A percentile compares a stretch with the other conserved stretches of the same genome.
Evolutionary conservation across 441 rosid species (phyloP).

Genomic region (Corymbia citriodora): DNA sequence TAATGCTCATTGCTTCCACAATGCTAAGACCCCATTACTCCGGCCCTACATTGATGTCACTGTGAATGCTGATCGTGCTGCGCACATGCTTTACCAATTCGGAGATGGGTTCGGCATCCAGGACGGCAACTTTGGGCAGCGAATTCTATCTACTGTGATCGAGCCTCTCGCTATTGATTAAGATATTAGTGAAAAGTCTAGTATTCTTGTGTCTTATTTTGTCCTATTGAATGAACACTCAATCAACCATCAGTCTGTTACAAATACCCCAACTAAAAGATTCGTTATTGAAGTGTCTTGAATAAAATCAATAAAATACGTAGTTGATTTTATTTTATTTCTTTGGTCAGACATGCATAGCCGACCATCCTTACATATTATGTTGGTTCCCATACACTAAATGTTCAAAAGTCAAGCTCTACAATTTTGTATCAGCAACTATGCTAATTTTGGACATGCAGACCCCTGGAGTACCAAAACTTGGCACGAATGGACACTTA

Average conservation of each 20-base stretch:
- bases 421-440: too few species aligned
- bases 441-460: too few species aligned
- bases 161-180: conserved; percentile 15
- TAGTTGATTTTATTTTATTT: too few species aligned
- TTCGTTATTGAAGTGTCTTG: neutral
- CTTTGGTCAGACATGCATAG: too few species aligned
- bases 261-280: neutral
- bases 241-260: neutral
- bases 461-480: too few species aligned
- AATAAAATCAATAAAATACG: too few species aligned
- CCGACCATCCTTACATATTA: too few species aligned
- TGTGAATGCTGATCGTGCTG: conserved; percentile 31
- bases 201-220: neutral
- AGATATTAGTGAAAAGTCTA: too few species aligned
- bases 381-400: too few species aligned
- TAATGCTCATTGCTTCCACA: neutral
- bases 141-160: conserved; percentile 24
- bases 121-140: conserved; percentile 16
- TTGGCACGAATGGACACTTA: too few species aligned
- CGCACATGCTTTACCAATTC: conserved; percentile 28
- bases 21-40: neutral
- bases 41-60: conserved; percentile 11
- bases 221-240: neutral
- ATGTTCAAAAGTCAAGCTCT: too few species aligned
- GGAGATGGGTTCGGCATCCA: conserved; percentile 45